Base-by-base conservation (phyloP, 2,329 filamentous ascomycete species). In the Mycocentrospora acerina region DNA sequence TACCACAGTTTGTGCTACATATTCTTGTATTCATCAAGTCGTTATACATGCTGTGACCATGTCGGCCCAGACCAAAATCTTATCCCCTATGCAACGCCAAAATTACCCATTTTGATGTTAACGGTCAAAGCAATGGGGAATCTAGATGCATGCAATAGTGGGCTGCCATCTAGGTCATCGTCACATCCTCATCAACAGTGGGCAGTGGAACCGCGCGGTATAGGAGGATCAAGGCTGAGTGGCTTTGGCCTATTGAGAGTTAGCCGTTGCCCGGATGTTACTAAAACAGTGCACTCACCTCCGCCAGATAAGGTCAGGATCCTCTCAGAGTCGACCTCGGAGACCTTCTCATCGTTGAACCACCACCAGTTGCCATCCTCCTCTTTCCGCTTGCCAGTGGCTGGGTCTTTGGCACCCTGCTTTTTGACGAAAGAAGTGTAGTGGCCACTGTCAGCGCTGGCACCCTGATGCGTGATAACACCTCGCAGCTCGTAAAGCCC, bases 351-450 rank as follows among this genome's bases (percentile, higher is more conserved):
- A 60, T 98, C 93, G 68, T 98, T 97, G 78, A 98, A 98, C 91
- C 93, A 98, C 91, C 93, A 98, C 93, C 93, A 98, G 59, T 90
- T 95, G 54, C 88, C 90, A 62, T 95, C 89, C 62, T 95, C 89
- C 60, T 86, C 82, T 37, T 80, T 82, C 58, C 81, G 76, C 73
- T 89, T 88, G 52, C 88, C 89, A 14, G 85, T 88, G 59, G 83
- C 81, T 12, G 84, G 77, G 55, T 94, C 86, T 41, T 88, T 71
- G 8, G 75, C 71, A 0, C 80, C 84, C 45, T 85, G 77, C 78
- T 98, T 96, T 79, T 97, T 98, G 55, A 98, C 88, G 65, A 95
- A 98, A 0, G 90, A 85, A 4, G 94, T 98, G 75, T 98, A 98
- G 71, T 98, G 93, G 7, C 93, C 93, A 58, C 91, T 96, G 70